Evolutionary conservation across 257 asterid genomes (phyloP).

Genomic region (Solanum lycopersicoides): DNA sequence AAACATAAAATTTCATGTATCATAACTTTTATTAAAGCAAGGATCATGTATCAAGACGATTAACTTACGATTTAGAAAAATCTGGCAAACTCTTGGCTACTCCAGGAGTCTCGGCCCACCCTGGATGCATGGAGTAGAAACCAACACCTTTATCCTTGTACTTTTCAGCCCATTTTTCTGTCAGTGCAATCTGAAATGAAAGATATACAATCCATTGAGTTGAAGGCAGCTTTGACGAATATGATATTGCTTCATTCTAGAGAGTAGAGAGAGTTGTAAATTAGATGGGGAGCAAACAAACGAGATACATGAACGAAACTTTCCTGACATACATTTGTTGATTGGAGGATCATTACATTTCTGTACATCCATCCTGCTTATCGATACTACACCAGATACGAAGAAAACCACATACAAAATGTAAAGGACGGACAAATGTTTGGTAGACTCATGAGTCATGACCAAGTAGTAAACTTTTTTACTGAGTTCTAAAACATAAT

Average conservation of each 20-base stretch:
- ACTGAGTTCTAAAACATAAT: not conserved
- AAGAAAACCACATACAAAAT: not conserved
- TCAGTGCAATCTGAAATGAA: slow-evolving; percentile 59
- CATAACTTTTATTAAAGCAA: not conserved
- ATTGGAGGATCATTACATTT: not conserved
- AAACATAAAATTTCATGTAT: not conserved
- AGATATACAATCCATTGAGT: not conserved
- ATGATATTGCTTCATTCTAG: not conserved
- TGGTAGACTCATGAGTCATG: not conserved
- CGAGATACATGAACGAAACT: not conserved
- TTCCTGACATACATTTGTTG: not conserved
- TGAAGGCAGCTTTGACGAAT: not conserved
- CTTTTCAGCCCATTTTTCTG: slow-evolving; percentile 78
- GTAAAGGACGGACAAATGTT: not conserved
- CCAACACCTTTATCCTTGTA: slow-evolving; percentile 58
- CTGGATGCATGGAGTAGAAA: slow-evolving; percentile 96
- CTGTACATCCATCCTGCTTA: not conserved
- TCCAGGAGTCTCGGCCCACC: slow-evolving; percentile 99
- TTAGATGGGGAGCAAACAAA: not conserved
- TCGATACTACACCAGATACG: not conserved
- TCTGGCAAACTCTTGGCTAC: slow-evolving; percentile 68
- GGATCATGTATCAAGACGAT: not conserved
- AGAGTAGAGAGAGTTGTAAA: not conserved
- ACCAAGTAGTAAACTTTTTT: not conserved
- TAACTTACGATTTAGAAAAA: slow-evolving; percentile 50